These are phyloP conservation scores for Colletotrichum orbiculare DNA, from an alignment of 2,329 filamentous ascomycete species.

Conservation along the genomic window DNA sequence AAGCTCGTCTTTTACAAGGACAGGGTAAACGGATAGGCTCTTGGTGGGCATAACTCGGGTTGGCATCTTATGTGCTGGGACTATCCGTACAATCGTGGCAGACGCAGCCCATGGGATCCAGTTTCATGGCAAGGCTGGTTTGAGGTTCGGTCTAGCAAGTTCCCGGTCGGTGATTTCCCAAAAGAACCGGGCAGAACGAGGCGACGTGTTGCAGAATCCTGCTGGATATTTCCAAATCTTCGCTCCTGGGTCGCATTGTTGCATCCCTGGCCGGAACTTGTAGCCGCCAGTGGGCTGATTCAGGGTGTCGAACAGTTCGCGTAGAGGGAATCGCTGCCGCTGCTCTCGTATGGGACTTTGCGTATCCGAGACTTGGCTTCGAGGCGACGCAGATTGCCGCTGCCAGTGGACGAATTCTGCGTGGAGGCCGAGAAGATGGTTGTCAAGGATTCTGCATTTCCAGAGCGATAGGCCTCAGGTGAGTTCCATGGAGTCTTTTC, in stretches of 20 bases:
- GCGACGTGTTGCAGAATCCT: background rate
- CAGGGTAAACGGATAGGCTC: too few species aligned
- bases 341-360: background rate
- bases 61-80: constrained; percentile 19
- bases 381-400: background rate
- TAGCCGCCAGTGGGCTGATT: constrained; percentile 6
- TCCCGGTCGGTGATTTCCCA: constrained; percentile 9
- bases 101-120: background rate
- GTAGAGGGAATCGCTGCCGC: background rate
- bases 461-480: too few species aligned
- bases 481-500: too few species aligned
- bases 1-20: too few species aligned
- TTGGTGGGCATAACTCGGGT: background rate
- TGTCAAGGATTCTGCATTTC: constrained; percentile 5
- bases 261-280: constrained; percentile 15
- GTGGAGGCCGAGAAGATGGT: background rate
- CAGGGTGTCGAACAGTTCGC: background rate
- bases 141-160: constrained; percentile 10
- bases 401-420: background rate
- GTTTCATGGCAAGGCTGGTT: constrained; percentile 18
- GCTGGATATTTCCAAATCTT: constrained; percentile 12
- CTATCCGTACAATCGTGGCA: constrained; percentile 7
- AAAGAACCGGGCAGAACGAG: background rate
- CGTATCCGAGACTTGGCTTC: constrained; percentile 3
- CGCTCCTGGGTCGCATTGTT: constrained; percentile 11